Conservation (phyloP, 2,329 filamentous ascomycete species). For the Purpureocillium lavendulum region DNA sequence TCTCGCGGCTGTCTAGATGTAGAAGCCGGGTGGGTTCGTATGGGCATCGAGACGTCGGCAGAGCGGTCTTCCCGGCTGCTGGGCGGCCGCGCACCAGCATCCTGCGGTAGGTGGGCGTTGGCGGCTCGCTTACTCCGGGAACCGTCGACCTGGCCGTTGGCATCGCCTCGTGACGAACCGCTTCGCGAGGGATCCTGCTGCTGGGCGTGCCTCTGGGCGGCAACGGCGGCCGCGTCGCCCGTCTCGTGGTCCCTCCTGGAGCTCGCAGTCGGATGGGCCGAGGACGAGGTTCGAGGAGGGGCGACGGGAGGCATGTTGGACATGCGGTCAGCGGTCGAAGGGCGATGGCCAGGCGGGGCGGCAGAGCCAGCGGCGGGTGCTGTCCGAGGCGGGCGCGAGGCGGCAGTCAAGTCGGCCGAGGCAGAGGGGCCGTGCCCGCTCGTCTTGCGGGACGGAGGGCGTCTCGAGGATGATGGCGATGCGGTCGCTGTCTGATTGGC, state of each 20-base stretch:
- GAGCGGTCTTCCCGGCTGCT: conserved; percentile 31
- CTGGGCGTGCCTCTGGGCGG: conserved; percentile 32
- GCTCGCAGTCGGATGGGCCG: conserved; percentile 41
- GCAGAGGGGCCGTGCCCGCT: conserved; percentile 37
- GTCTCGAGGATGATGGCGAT: conserved; percentile 41
- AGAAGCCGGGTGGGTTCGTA: conserved; percentile 32
- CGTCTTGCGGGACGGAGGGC: conserved; percentile 42
- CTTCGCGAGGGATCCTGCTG: conserved; percentile 25
- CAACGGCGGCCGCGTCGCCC: conserved; percentile 31
- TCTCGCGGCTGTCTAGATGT: conserved; percentile 59
- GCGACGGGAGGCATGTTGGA: conserved; percentile 62
- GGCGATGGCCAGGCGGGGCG: conserved; percentile 31
- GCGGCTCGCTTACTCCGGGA: conserved; percentile 21
- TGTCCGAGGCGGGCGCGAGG: conserved; percentile 37
- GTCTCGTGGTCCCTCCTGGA: conserved; percentile 36
- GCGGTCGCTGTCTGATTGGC: conserved; percentile 37
- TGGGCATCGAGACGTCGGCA: conserved; percentile 31
- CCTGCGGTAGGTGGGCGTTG: conserved; percentile 19
- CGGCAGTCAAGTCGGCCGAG: conserved; percentile 26
- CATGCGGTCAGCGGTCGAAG: conserved; percentile 40
- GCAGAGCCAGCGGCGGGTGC: conserved; percentile 31
- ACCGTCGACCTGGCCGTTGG: conserved; percentile 17
- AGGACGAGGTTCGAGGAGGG: conserved; percentile 78
- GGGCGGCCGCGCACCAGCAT: conserved; percentile 28
- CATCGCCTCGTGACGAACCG: conserved; percentile 21